Conservation (phyloP, 2,329 filamentous ascomycete genomes). For the Raffaelea ambrosiae region DNA sequence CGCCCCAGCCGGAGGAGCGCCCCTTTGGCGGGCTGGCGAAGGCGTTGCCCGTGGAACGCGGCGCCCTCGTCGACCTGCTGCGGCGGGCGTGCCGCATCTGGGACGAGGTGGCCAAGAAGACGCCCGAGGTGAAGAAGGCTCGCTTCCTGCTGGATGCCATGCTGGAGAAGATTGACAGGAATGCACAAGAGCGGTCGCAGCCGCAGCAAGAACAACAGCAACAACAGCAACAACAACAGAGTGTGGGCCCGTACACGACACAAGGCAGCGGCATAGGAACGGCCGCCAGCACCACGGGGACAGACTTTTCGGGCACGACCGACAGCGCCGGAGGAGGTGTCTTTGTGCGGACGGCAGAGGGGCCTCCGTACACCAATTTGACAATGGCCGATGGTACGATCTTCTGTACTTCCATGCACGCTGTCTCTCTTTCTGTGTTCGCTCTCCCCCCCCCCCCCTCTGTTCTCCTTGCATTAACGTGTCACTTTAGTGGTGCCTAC, state of each 20-base stretch:
- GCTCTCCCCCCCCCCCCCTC: no score
- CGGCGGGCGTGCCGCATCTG: slow-evolving; percentile 35
- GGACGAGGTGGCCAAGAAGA: slow-evolving; percentile 26
- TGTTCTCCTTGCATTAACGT: no score
- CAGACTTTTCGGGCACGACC: no score
- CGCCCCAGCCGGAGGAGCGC: not conserved
- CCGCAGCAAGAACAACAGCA: not conserved
- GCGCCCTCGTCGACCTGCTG: slow-evolving; percentile 31
- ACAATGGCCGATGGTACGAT: no score
- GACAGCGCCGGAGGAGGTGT: no score
- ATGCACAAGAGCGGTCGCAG: not conserved
- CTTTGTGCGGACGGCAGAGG: no score
- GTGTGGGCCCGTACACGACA: no score
- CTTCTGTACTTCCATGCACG: no score
- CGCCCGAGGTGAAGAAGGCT: slow-evolving; percentile 35
- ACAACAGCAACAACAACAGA: not conserved
- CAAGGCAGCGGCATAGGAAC: not conserved
- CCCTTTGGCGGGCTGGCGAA: slow-evolving; percentile 21
- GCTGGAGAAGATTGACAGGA: slow-evolving; percentile 12
- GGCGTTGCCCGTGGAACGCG: slow-evolving; percentile 12
- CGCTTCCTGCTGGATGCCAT: slow-evolving; percentile 36
- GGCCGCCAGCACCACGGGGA: no score
- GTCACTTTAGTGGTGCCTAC: no score
- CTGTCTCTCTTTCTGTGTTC: no score
- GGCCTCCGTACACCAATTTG: no score